Evolutionary conservation across 2,329 filamentous ascomycete species (phyloP), one percentile per base, ranked within the genome.

Genomic region (Fusarium transvaalense): DNA sequence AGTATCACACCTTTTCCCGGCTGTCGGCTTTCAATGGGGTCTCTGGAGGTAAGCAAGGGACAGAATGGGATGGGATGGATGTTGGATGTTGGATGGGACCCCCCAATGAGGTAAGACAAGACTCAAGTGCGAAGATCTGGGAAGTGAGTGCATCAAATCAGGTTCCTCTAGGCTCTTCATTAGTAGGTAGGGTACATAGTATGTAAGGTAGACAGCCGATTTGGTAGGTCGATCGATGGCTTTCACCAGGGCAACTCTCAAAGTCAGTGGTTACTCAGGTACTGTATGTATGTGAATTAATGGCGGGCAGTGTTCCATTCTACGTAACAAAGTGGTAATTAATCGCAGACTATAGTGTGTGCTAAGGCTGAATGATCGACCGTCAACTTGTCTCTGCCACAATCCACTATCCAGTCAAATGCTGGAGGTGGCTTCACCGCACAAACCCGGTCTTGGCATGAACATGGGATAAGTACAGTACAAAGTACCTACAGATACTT

Each of bases 101-200:
- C 47, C 62, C 48, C 35, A 69, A 70, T 69, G 66, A 70, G 66
- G 66, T 70, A 69, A 70, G 66, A 69, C 66, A 69, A 70, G 66
- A 67, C 66, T 41, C 46, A 17, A 47, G 39, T n/a, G 47, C 64
- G 63, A 70, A 57, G 67, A 69, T 70, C 62, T 50, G 47, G 66
- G 51, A 43, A 64, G 34, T 45, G 54, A 47, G 17, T 39, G 66
- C 50, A 57, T 66, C 46, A 61, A 51, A 68, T 52, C 43, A 64
- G 54, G 67, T 32, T 68, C 48, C 13, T 21, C 17, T 31, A 52
- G 37, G 50, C 61, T 45, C 23, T 45, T 59, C 47, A 47, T n/a
- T n/a, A n/a, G n/a, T n/a, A n/a, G n/a, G n/a, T 63, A 67, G 61
- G 66, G 61, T 25, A 25, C 23, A n/a, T n/a, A n/a, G n/a, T n/a